A percentile compares a stretch with the other conserved stretches of the same genome.
phyloP scores from a whole-genome alignment of 768 basidiomycete species.

The Zangia roseola region DNA sequence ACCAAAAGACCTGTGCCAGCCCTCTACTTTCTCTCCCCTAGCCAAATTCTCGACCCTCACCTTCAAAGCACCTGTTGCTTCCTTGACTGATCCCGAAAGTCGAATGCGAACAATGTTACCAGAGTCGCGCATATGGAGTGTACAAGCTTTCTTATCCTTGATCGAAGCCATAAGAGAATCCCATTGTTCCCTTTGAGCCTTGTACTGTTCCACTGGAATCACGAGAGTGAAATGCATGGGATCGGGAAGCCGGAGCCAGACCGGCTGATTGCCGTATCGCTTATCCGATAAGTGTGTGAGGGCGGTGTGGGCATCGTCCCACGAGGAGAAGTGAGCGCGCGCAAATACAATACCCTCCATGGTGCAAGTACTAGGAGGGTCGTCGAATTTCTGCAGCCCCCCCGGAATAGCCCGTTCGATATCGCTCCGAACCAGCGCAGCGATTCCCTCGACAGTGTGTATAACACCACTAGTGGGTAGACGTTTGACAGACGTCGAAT shows the following conservation, averaged over 20 bases:
- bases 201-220: slow-evolving; percentile 48
- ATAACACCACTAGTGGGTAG: slow-evolving; percentile 22
- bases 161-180: slow-evolving; percentile 38
- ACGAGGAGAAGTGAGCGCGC: slow-evolving; percentile 47
- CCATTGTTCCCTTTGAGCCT: slow-evolving; percentile 51
- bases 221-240: slow-evolving; percentile 51
- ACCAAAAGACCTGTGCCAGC: slow-evolving; percentile 51
- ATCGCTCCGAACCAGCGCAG: slow-evolving; percentile 24
- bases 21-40: slow-evolving; percentile 46
- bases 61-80: slow-evolving; percentile 54
- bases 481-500: slow-evolving; percentile 24
- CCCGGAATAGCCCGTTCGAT: slow-evolving; percentile 20
- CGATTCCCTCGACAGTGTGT: slow-evolving; percentile 18
- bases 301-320: slow-evolving; percentile 47
- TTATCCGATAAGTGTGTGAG: slow-evolving; percentile 36
- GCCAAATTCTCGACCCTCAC: slow-evolving; percentile 57
- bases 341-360: slow-evolving; percentile 35
- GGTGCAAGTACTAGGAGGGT: slow-evolving; percentile 13
- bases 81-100: slow-evolving; percentile 51
- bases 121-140: slow-evolving; percentile 30
- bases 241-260: slow-evolving; percentile 45
- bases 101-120: slow-evolving; percentile 37
- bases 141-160: slow-evolving; percentile 37
- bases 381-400: slow-evolving; percentile 28
- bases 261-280: slow-evolving; percentile 31